Evolutionary conservation across 352 stramenopile species (phyloP).

Genomic region (Pythium phragmitis): DNA sequence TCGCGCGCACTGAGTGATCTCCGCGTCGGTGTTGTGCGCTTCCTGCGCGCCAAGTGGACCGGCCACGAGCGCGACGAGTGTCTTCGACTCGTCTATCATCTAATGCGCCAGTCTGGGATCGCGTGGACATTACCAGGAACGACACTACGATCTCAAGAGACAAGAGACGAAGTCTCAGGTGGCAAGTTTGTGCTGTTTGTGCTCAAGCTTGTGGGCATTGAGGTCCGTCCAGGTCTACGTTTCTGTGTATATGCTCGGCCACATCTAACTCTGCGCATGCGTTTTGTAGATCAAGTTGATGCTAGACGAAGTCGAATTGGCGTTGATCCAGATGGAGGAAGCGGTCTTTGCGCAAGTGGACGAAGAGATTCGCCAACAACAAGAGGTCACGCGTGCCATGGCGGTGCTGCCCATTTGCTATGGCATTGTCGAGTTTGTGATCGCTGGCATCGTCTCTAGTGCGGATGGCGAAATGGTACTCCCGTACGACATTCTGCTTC

Average conservation of each 20-base stretch:
- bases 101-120: constrained; percentile 61
- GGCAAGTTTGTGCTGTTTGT: constrained; percentile 78
- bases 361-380: constrained; percentile 42
- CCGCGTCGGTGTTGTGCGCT: constrained; percentile 53
- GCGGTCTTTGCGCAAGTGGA: constrained; percentile 42
- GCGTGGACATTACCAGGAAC: constrained; percentile 64
- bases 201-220: constrained; percentile 76
- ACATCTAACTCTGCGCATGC: background rate
- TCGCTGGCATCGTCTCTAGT: constrained; percentile 59
- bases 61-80: constrained; percentile 72
- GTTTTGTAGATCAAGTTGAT: constrained; percentile 76
- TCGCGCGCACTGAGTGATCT: constrained; percentile 59
- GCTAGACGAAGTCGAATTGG: constrained; percentile 78
- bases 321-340: constrained; percentile 69
- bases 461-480: constrained; percentile 43
- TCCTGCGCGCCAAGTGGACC: constrained; percentile 69
- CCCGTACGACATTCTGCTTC: constrained; percentile 65
- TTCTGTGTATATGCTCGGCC: background rate
- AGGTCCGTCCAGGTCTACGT: constrained; percentile 36
- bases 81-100: constrained; percentile 50
- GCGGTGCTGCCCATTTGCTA: constrained; percentile 75
- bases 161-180: constrained; percentile 49
- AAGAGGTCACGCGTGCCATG: constrained; percentile 56
- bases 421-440: constrained; percentile 68
- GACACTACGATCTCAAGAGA: constrained; percentile 44